These are phyloP conservation scores for Nemania diffusa DNA, from an alignment of 2,329 filamentous ascomycete species.

Conservation along the genomic window DNA sequence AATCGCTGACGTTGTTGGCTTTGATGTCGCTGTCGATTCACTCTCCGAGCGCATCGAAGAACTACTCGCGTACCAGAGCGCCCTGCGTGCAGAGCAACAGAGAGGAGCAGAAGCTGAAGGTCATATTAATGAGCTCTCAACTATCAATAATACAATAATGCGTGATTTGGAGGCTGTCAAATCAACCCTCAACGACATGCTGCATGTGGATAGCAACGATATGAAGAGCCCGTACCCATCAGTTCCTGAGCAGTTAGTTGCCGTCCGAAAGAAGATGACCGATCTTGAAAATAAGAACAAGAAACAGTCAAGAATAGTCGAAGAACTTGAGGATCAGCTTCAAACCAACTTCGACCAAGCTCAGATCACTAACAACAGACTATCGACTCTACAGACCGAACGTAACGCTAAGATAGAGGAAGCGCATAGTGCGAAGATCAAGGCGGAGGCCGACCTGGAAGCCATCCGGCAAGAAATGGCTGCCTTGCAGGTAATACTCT, in stretches of 20 bases:
- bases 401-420: conserved; percentile 82
- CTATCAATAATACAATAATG: conserved; percentile 68
- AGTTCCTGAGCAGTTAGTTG: conserved; percentile 65
- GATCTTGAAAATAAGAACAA: conserved; percentile 77
- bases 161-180: conserved; percentile 72
- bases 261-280: conserved; percentile 72
- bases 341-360: conserved; percentile 95
- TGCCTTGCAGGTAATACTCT: conserved; percentile 74
- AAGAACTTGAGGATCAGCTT: conserved; percentile 96
- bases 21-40: conserved; percentile 75
- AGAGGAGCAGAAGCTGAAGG: conserved; percentile 67
- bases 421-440: conserved; percentile 71
- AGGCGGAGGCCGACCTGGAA: conserved; percentile 76
- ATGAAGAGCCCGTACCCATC: conserved; percentile 57
- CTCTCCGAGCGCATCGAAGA: conserved; percentile 70
- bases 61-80: conserved; percentile 68
- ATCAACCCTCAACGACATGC: conserved; percentile 62
- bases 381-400: conserved; percentile 83
- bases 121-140: conserved; percentile 65
- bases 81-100: conserved; percentile 67
- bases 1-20: conserved; percentile 67
- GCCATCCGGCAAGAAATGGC: conserved; percentile 75
- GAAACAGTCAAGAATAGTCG: conserved; percentile 90
- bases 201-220: conserved; percentile 61
- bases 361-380: conserved; percentile 82